Percentiles rank a stretch among this genome's conserved stretches.
Evolutionary conservation across 176 grass and related monocot genomes (phyloP).

Genomic region (Triticum monococcum): DNA sequence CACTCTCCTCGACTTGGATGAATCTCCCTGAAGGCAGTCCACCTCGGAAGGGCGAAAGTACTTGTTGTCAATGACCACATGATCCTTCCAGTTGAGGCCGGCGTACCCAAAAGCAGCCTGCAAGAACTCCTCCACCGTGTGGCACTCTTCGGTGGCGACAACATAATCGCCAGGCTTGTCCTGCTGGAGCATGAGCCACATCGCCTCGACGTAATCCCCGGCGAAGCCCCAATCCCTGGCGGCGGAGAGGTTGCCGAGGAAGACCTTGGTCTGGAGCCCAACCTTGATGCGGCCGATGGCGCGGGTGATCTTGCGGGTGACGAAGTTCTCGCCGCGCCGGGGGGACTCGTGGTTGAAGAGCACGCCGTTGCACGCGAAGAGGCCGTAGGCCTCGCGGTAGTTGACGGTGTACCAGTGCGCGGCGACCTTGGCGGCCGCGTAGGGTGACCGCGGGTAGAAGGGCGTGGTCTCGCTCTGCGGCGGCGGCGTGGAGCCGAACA

Average conservation of each 20-base stretch:
- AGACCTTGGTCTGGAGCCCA: conserved; percentile 91
- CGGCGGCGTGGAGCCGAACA: conserved; percentile 96
- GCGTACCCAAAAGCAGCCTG: conserved; percentile 74
- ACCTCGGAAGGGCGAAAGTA: conserved; percentile 94
- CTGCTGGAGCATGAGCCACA: conserved; percentile 99
- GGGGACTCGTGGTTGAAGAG: conserved; percentile 99
- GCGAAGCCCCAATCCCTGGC: conserved; percentile 93
- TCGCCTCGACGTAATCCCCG: conserved; percentile 94
- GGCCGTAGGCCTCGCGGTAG: conserved; percentile 89
- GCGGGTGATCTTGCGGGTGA: conserved; percentile 97
- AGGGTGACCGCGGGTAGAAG: conserved; percentile 88
- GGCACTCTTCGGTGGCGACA: conserved; percentile 79
- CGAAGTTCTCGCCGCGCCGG: conserved; percentile 95
- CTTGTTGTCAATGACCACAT: conserved; percentile 83
- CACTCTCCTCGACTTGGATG: conserved; percentile 58
- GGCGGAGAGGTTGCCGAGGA: conserved; percentile 86
- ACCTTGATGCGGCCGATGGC: conserved; percentile 68
- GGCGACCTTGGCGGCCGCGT: conserved; percentile 91
- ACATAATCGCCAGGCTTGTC: conserved; percentile 65
- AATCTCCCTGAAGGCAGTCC: conserved; percentile 80
- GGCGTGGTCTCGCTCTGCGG: conserved; percentile 74
- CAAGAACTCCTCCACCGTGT: conserved; percentile 82
- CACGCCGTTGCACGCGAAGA: conserved; percentile 92
- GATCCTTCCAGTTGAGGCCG: conserved; percentile 87
- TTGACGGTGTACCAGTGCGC: conserved; percentile 99